phyloP scores from a whole-genome alignment of 495 filamentous ascomycete species.

The Viridothelium virens region DNA sequence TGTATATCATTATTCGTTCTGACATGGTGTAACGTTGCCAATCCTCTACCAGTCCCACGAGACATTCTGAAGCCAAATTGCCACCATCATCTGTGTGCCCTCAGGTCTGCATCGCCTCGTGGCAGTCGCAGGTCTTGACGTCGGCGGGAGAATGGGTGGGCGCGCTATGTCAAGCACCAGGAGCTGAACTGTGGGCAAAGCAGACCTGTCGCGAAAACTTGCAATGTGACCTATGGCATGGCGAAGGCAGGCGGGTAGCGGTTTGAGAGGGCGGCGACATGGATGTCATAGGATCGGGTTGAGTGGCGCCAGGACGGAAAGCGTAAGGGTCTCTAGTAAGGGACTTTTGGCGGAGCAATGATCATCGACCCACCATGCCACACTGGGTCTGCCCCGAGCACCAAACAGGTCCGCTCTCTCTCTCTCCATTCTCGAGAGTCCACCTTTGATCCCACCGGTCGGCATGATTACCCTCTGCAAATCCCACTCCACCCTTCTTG shows the following conservation, averaged over 20 bases:
- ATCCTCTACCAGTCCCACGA: background rate
- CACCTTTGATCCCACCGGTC: constrained; percentile 4
- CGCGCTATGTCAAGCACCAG: background rate
- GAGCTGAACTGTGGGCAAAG: background rate
- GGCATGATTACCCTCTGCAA: constrained; percentile 1
- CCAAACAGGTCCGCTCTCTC: background rate
- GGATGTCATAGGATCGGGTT: constrained; percentile 3
- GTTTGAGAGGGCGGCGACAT: background rate
- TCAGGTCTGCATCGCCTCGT: background rate
- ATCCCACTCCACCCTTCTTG: background rate
- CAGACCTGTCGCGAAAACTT: background rate
- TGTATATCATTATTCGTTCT: background rate
- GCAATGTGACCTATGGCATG: constrained; percentile 1
- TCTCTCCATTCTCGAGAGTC: background rate
- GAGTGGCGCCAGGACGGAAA: background rate
- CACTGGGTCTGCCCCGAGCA: background rate
- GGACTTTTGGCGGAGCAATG: background rate
- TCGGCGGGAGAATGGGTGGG: background rate
- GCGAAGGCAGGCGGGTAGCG: constrained; percentile 4
- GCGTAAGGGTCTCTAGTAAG: background rate
- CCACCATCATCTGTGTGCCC: background rate
- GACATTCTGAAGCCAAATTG: background rate
- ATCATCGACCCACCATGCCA: background rate
- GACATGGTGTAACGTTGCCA: background rate
- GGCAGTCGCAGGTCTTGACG: background rate